Conservation (phyloP, 2,329 filamentous ascomycete species). For the Fusarium fujikuroi region DNA sequence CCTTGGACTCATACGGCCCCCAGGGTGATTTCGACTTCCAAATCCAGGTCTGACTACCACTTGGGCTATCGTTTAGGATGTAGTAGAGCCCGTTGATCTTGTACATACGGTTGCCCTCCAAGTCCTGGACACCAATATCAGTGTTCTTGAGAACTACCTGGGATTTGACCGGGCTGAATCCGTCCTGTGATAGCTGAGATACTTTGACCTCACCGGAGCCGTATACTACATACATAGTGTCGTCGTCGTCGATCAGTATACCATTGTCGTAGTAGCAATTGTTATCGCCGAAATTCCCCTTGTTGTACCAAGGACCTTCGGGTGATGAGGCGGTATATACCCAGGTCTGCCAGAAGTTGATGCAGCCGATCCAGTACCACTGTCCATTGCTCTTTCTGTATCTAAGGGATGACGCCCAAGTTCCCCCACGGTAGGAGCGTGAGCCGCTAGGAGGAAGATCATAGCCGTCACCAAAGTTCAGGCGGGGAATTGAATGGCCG, state of each 20-base stretch:
- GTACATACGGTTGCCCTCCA: constrained; percentile 68
- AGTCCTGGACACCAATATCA: constrained; percentile 57
- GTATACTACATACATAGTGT: constrained; percentile 68
- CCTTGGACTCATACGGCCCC: constrained; percentile 62
- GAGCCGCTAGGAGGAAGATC: constrained; percentile 52
- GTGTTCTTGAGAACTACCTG: constrained; percentile 55
- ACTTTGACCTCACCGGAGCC: constrained; percentile 61
- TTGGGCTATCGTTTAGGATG: constrained; percentile 61
- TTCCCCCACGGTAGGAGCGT: constrained; percentile 63
- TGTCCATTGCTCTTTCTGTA: constrained; percentile 60
- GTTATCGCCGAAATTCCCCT: constrained; percentile 47
- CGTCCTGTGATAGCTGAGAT: constrained; percentile 62
- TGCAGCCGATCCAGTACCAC: constrained; percentile 69
- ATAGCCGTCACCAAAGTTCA: constrained; percentile 61
- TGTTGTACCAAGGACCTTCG: constrained; percentile 56
- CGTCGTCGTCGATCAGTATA: constrained; percentile 67
- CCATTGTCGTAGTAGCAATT: constrained; percentile 68
- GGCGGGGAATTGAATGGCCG: constrained; percentile 56
- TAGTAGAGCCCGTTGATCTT: constrained; percentile 62
- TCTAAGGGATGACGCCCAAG: constrained; percentile 65
- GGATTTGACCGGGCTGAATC: constrained; percentile 55
- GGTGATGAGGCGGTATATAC: constrained; percentile 60
- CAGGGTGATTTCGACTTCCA: constrained; percentile 61
- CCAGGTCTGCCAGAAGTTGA: constrained; percentile 61
- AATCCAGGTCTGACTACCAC: constrained; percentile 56